Evolutionary conservation across 2,329 filamentous ascomycete genomes (phyloP).

Genomic region (Penicillium hordei): DNA sequence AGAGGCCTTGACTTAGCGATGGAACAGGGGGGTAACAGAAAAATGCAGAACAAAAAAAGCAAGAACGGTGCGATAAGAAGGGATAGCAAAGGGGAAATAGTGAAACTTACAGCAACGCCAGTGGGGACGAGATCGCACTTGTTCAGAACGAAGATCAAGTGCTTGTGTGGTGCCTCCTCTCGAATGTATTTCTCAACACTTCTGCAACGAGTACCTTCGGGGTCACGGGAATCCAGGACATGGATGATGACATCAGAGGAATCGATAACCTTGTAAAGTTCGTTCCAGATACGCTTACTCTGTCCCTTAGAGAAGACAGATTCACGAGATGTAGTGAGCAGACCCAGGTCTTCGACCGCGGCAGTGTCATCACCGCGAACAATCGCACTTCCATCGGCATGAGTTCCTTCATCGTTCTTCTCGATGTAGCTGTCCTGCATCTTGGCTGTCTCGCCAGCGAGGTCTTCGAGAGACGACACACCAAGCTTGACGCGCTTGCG

Average conservation of each 20-base stretch:
- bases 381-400: constrained; percentile 70
- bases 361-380: constrained; percentile 54
- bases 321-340: constrained; percentile 64
- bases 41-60: constrained; percentile 19
- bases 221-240: constrained; percentile 85
- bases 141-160: constrained; percentile 84
- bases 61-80: constrained; percentile 7
- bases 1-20: constrained; percentile 88
- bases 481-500: constrained; percentile 88
- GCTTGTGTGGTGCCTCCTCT: constrained; percentile 94
- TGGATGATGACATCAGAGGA: constrained; percentile 96
- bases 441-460: constrained; percentile 76
- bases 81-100: constrained; percentile 4
- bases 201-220: constrained; percentile 82
- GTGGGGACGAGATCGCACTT: constrained; percentile 94
- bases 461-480: constrained; percentile 75
- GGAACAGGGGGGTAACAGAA: constrained; percentile 31
- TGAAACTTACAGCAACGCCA: constrained; percentile 82
- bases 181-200: constrained; percentile 91
- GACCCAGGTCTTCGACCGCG: constrained; percentile 35
- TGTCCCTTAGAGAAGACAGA: constrained; percentile 94
- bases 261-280: constrained; percentile 92
- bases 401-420: constrained; percentile 71
- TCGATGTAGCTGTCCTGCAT: constrained; percentile 81
- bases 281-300: constrained; percentile 95